Base-by-base conservation (phyloP, 371 early-diverging fungal genomes). In the Lichtheimia corymbifera region DNA sequence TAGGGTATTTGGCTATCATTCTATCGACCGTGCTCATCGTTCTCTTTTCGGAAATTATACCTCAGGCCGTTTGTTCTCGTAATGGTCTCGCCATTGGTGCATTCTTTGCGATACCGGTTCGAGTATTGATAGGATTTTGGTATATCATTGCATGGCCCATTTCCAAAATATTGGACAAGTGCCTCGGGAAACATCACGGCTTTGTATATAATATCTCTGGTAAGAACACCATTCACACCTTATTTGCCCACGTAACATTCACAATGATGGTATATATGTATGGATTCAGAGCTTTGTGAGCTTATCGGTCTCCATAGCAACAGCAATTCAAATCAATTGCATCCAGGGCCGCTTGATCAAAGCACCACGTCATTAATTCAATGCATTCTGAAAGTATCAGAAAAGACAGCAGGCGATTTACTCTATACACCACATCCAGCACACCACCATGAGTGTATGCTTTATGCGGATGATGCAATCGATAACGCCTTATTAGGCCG, bases 41-140 rank as follows among this genome's bases (percentile, higher is more conserved):
- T 5, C 63, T 93, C 20, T 94, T 93, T 74, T 91, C 93, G 53
- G 95, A 94, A 74, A 90, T 94, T 62, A 85, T 94, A 45, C 94
- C 94, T 20, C 92, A 94, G 58, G 90, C 94, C 5, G 74, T 93
- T 6, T 93, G 92, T 59, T 87, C 91, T 13, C 78, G 90, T 5
- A 85, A 93, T 59, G 92, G 93, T 2, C 74, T 94, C 43, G 83
- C 84, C 5, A 85, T 94, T n/a, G 94, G 94, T 4, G 91, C 93
- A 2, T 80, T 85, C 40, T 89, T 94, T 72, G 89, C 91, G 5
- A 76, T 83, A 70, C 90, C 90, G 1, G 91, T 93, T 14, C 71
- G 88, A 3, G 53, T 85, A 18, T 57, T 90, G 50, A 92, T 91
- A 59, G 82, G 67, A 41, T 5, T 87, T 25, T 67, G 89, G 74